These are phyloP conservation scores for Diospyros kaki DNA, from an alignment of 148 eudicot genomes.

Conservation along the genomic window DNA sequence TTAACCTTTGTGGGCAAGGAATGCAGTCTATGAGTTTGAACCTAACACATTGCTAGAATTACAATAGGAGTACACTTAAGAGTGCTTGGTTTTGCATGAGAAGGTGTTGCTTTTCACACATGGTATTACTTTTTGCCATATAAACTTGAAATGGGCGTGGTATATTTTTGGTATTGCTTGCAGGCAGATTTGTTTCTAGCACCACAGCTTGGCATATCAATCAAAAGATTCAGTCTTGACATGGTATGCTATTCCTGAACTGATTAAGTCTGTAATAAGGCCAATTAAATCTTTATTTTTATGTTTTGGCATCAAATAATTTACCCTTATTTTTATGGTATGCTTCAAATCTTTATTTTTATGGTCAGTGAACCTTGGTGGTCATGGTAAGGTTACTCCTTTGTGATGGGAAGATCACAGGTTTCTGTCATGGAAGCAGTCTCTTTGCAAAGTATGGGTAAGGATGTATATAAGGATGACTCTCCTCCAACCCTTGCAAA, in stretches of 20 bases:
- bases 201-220: conserved; percentile 64
- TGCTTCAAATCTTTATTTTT: no score
- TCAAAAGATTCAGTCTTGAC: conserved; percentile 57
- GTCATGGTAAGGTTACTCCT: no score
- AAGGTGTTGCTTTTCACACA: not conserved
- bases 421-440: no score
- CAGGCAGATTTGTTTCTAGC: conserved; percentile 89
- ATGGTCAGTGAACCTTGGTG: no score
- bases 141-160: not conserved
- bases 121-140: not conserved
- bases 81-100: not conserved
- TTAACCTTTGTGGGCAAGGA: not conserved
- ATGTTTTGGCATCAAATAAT: not conserved
- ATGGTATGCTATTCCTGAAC: conserved; percentile 41
- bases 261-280: not conserved
- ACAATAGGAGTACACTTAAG: not conserved
- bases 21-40: not conserved
- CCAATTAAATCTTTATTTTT: not conserved
- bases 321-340: not conserved
- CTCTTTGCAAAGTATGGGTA: no score
- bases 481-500: no score
- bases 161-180: not conserved
- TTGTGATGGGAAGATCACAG: no score
- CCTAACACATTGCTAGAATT: not conserved
- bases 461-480: no score